phyloP scores from a whole-genome alignment of 148 eudicot genomes.

The Chenopodium quinoa region DNA sequence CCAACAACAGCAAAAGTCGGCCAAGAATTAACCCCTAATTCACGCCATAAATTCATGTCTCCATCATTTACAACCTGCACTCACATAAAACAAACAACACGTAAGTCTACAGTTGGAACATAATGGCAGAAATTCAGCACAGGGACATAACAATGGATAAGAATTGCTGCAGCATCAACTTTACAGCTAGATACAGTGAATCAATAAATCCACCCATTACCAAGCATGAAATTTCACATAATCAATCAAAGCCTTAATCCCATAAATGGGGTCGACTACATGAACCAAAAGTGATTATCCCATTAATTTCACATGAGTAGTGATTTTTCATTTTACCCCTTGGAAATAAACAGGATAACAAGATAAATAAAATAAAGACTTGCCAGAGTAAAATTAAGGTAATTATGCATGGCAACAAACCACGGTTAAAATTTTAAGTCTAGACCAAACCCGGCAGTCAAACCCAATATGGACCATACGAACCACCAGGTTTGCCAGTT shows the following conservation, averaged over 20 bases:
- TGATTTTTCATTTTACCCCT: neutral
- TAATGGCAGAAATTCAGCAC: neutral
- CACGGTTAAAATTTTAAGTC: neutral
- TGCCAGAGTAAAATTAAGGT: neutral
- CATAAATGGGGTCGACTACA: too few relatives aligned
- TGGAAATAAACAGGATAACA: neutral
- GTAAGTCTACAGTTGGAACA: neutral
- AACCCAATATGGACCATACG: neutral
- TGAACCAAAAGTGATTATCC: too few relatives aligned
- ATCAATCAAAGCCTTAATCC: too few relatives aligned
- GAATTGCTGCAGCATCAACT: neutral
- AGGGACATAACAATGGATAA: neutral
- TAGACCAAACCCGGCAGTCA: neutral
- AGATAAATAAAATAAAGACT: neutral
- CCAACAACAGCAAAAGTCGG: constrained; percentile 88
- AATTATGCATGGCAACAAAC: neutral
- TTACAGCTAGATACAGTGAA: neutral
- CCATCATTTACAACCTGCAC: constrained; percentile 95
- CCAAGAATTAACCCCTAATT: constrained; percentile 92
- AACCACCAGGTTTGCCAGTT: neutral
- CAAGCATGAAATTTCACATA: neutral
- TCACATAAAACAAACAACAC: constrained; percentile 9
- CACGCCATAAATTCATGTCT: constrained; percentile 95
- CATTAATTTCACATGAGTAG: neutral
- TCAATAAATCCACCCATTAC: constrained; percentile 1